A percentile compares a stretch with the other conserved stretches of the same genome.
Evolutionary conservation across 257 asterid species (phyloP).

Genomic region (Verbena officinalis): DNA sequence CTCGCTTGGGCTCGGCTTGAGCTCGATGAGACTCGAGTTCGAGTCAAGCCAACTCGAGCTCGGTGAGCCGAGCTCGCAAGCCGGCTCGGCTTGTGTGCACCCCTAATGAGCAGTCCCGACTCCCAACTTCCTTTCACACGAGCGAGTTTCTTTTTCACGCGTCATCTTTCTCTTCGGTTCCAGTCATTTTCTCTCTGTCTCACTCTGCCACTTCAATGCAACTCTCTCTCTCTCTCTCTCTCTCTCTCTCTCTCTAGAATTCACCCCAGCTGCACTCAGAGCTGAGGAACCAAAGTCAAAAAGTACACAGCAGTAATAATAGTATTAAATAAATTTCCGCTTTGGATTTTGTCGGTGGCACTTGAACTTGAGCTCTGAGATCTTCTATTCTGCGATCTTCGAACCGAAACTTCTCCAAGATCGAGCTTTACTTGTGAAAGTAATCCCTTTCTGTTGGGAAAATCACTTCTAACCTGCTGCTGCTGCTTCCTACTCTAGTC

Average conservation of each 20-base stretch:
- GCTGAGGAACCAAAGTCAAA: slow-evolving; percentile 22
- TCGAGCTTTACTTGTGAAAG: slow-evolving; percentile 25
- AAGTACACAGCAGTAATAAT: slow-evolving; percentile 11
- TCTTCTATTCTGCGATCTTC: slow-evolving; percentile 32
- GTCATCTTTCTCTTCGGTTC: slow-evolving; percentile 13
- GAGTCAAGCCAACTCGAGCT: too few relatives aligned
- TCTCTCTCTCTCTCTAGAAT: slow-evolving; percentile 16
- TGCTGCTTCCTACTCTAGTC: slow-evolving; percentile 3
- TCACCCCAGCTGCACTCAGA: slow-evolving; percentile 20
- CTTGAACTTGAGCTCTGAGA: slow-evolving; percentile 14
- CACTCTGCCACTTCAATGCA: neutral
- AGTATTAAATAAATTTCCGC: neutral
- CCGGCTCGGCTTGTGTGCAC: too few relatives aligned
- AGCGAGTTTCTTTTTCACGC: slow-evolving; percentile 27
- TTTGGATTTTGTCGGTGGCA: slow-evolving; percentile 35
- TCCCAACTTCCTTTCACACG: slow-evolving; percentile 1
- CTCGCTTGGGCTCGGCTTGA: too few relatives aligned
- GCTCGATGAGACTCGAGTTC: too few relatives aligned
- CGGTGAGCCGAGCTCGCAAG: too few relatives aligned
- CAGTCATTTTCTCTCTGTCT: neutral
- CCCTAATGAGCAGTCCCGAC: neutral
- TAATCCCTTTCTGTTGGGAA: slow-evolving; percentile 24
- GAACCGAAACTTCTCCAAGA: slow-evolving; percentile 21
- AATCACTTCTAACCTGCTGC: slow-evolving; percentile 29
- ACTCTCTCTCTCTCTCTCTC: slow-evolving; percentile 13